These are phyloP conservation scores for Phytophthora megakarya DNA, from an alignment of 352 stramenopile species.

Conservation along the genomic window DNA sequence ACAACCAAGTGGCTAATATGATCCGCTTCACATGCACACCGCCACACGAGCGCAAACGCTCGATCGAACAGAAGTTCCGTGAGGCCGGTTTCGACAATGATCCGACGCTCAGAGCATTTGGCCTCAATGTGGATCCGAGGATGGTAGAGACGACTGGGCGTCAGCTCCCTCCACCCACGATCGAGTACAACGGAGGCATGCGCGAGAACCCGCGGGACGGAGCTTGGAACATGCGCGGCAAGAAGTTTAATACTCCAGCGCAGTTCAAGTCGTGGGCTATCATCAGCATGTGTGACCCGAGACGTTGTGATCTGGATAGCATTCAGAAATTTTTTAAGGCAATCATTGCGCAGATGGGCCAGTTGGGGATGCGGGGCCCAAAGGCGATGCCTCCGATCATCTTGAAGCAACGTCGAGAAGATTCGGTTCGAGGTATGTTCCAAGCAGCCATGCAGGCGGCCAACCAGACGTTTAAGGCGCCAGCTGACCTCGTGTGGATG, in stretches of 20 bases:
- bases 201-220: slow-evolving; percentile 56
- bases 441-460: slow-evolving; percentile 43
- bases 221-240: slow-evolving; percentile 75
- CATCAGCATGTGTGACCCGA: slow-evolving; percentile 59
- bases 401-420: slow-evolving; percentile 37
- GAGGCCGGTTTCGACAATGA: slow-evolving; percentile 65
- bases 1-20: slow-evolving; percentile 86
- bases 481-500: slow-evolving; percentile 64
- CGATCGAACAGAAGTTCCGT: slow-evolving; percentile 64
- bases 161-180: slow-evolving; percentile 45
- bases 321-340: slow-evolving; percentile 65
- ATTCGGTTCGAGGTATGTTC: slow-evolving; percentile 48
- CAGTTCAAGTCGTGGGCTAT: slow-evolving; percentile 53
- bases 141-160: slow-evolving; percentile 64
- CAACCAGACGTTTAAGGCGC: slow-evolving; percentile 28
- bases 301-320: slow-evolving; percentile 31
- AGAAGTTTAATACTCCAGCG: slow-evolving; percentile 51
- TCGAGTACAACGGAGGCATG: slow-evolving; percentile 55
- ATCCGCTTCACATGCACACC: slow-evolving; percentile 71
- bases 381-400: slow-evolving; percentile 48
- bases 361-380: slow-evolving; percentile 60
- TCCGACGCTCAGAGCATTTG: slow-evolving; percentile 58
- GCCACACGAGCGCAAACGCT: slow-evolving; percentile 56
- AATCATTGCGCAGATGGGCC: slow-evolving; percentile 54
- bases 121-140: slow-evolving; percentile 50